Base-by-base conservation (phyloP, 352 stramenopile species). In the Phytophthora crassamura region DNA sequence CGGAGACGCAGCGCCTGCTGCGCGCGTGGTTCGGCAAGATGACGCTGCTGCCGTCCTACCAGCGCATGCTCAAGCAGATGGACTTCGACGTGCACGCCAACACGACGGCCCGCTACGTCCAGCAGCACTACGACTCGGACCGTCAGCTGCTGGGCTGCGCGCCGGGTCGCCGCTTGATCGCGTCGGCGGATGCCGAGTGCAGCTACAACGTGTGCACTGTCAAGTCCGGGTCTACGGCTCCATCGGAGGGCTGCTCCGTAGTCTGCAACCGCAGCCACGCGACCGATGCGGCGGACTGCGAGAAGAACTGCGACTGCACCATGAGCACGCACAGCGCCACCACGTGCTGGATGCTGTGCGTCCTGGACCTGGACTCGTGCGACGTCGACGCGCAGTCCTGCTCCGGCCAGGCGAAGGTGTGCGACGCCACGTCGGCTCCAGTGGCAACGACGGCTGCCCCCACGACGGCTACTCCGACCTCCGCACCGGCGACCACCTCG, bases 11-110 rank as follows among this genome's bases (percentile, higher is more conserved):
- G 47, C 75, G 75, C 16, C 49, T 85, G 42, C 53, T 84, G 33
- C 78, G 78, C 30, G 68, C 74, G 16, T 87, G 76, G 74, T 87
- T 85, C 41, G 78, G 78, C 67, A 87, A 85, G 73, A 87, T 87
- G 78, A 87, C 75, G 51, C 65, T 87, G 60, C 53, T 87, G 34
- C 78, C 78, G 49, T 71, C 72, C 22, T 74, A 85, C 64, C 78
- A 87, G 45, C 76, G 74, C 58, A 84, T 87, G 77, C 62, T 82
- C 16, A 59, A 65, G 43, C 59, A 84, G 15, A 71, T 83, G 45
- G 77, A 75, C 34, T 87, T 86, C 45, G 73, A 67, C 42, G 69
- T 72, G 59, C 75, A 84, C 47, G 62, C 61, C 28, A 72, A 77
- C 54, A 52, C 59, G 32, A 78, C 70, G 5, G 53, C 49, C 35